A percentile compares a stretch with the other conserved stretches of the same genome.
Conservation (phyloP, 164 flowering plant genomes). For the Vitis amurensis region DNA sequence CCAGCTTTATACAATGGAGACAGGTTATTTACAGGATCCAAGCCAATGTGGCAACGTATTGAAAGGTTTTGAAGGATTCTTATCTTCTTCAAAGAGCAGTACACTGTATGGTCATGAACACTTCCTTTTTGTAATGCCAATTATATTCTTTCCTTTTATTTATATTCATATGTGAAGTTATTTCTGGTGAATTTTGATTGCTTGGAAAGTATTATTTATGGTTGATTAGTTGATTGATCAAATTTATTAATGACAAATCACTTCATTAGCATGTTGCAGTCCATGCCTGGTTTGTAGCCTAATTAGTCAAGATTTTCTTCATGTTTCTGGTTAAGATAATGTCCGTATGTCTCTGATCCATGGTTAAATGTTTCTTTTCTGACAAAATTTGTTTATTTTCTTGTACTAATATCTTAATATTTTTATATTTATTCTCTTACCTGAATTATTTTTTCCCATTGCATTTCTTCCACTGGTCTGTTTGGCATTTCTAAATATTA, state of each 20-base stretch:
- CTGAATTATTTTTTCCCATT: neutral
- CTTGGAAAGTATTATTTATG: neutral
- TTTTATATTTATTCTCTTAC: neutral
- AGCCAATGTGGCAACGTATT: conserved; percentile 94
- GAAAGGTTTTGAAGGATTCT: conserved; percentile 93
- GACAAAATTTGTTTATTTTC: neutral
- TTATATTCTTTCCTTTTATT: neutral
- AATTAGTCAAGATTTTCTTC: neutral
- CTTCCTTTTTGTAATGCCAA: neutral
- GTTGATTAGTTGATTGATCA: neutral
- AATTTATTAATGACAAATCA: too few species aligned
- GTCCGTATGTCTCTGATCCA: too few species aligned
- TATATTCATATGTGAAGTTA: neutral
- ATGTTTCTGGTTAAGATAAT: neutral
- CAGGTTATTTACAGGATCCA: conserved; percentile 91
- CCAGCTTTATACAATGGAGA: conserved; percentile 93
- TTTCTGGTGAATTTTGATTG: too few species aligned
- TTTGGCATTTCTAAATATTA: neutral
- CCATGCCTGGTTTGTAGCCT: too few species aligned
- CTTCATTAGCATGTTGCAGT: neutral
- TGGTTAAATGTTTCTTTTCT: neutral
- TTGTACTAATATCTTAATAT: neutral
- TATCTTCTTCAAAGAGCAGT: conserved; percentile 88
- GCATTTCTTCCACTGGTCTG: neutral
- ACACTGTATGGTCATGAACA: conserved; percentile 46